Evolutionary conservation across 805 yeast species (phyloP).

Genomic region (Pichia paraexigua): DNA sequence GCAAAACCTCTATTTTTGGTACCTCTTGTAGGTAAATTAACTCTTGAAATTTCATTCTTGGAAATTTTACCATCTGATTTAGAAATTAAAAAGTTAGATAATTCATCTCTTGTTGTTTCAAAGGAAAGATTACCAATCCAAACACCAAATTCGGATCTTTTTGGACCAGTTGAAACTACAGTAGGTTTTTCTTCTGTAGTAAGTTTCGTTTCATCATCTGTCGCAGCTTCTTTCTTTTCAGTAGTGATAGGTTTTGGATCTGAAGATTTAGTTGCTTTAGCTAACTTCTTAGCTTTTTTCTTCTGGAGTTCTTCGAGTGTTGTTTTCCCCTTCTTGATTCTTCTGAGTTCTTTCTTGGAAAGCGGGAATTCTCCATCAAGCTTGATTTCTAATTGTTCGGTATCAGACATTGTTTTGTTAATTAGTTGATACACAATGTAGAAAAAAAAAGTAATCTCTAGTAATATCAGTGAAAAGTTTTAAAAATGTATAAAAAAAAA

Average conservation of each 20-base stretch:
- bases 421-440: neutral
- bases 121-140: constrained; percentile 94
- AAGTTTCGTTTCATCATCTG: constrained; percentile 23
- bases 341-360: constrained; percentile 85
- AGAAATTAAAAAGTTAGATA: constrained; percentile 52
- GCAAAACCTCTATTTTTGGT: constrained; percentile 81
- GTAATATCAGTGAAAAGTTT: neutral
- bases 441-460: neutral
- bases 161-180: neutral
- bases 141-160: constrained; percentile 58
- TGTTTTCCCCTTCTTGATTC: constrained; percentile 67
- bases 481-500: neutral
- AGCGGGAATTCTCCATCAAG: constrained; percentile 67
- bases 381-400: constrained; percentile 55
- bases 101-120: constrained; percentile 71
- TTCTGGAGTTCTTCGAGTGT: constrained; percentile 48
- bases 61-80: constrained; percentile 44
- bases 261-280: constrained; percentile 17
- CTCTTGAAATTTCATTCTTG: constrained; percentile 58
- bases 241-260: constrained; percentile 17
- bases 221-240: constrained; percentile 15
- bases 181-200: constrained; percentile 17
- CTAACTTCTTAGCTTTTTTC: constrained; percentile 26
- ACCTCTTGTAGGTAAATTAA: constrained; percentile 71
- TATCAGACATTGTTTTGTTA: neutral